Evolutionary conservation across 2,329 filamentous ascomycete species (phyloP), one percentile per base, ranked within the genome.

Genomic region (Exophiala alcalophila): DNA sequence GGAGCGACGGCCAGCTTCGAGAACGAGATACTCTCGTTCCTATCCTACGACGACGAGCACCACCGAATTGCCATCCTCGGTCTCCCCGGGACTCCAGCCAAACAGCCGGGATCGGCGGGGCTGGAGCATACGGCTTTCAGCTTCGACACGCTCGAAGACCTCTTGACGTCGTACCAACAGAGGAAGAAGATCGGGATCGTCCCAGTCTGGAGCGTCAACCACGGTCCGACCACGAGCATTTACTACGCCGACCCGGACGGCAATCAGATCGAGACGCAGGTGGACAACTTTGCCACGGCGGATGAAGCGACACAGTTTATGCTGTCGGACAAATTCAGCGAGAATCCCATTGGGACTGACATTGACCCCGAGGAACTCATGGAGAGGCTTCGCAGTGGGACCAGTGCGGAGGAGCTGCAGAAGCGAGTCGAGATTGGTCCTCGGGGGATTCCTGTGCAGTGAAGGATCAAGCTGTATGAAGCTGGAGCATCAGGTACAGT

Each of bases 241-340:
- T 74, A 75, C 55, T 74, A 74, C 52, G 42, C 49, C 6, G 72
- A 75, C 53, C 71, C 70, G 5, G 71, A 75, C 52, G 67, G 69
- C 11, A 74, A 73, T 55, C 45, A 58, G 51, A 39, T 75, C 24
- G 72, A 75, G 58, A 66, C 63, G 4, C 69, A 73, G 18, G 30
- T 33, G 16, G 30, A 33, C 30, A 33, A 33, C 19, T 33, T 33
- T 8, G 30, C 19, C n/a, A 52, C 18, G 11, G 12, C 18, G 9
- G 38, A 34, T 2, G 36, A 26, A 24, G 33, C 32, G 3, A 38
- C 27, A 7, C 8, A 27, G 4, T 35, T 46, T 16, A 40, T 40
- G 29, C 33, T 20, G 4, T 33, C 34, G 12, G 25, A 32, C 6
- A 14, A 38, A n/a, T 44, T 37, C 19, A 18, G n/a, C 11, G 28